Conservation (phyloP, 768 basidiomycete genomes). For the Filobasidium wieringae region DNA sequence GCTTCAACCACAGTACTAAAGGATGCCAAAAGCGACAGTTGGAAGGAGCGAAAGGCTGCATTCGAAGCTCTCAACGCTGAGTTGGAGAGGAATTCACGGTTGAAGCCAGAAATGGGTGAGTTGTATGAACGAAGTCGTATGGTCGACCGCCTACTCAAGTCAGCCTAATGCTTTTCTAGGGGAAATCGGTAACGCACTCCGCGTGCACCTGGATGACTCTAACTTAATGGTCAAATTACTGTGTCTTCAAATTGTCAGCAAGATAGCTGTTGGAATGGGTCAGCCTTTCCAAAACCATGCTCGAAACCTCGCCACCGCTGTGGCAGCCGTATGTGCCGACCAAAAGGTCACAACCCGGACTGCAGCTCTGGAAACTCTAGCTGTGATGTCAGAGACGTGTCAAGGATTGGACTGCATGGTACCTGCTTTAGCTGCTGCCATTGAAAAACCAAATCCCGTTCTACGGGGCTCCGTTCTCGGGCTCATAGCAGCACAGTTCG, state of each 20-base stretch:
- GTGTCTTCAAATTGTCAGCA: slow-evolving; percentile 77
- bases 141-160: neutral
- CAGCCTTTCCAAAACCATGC: slow-evolving; percentile 85
- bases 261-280: slow-evolving; percentile 88
- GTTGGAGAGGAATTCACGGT: slow-evolving; percentile 84
- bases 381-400: slow-evolving; percentile 70
- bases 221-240: slow-evolving; percentile 88
- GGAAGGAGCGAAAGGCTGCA: slow-evolving; percentile 95
- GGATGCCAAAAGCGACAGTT: slow-evolving; percentile 81
- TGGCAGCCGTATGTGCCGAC: slow-evolving; percentile 77
- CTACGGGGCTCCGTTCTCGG: slow-evolving; percentile 51
- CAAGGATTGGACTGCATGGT: slow-evolving; percentile 76
- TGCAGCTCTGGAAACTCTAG: slow-evolving; percentile 64
- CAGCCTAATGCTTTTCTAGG: slow-evolving; percentile 44
- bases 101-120: slow-evolving; percentile 81
- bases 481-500: slow-evolving; percentile 29
- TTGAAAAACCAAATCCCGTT: slow-evolving; percentile 74
- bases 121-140: neutral
- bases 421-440: slow-evolving; percentile 58
- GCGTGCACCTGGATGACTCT: slow-evolving; percentile 74
- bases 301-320: slow-evolving; percentile 60
- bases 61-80: slow-evolving; percentile 70
- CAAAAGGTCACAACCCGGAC: slow-evolving; percentile 78
- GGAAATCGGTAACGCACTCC: slow-evolving; percentile 79
- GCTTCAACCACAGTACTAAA: slow-evolving; percentile 69